Evolutionary conservation across 2,329 filamentous ascomycete species (phyloP), one percentile per base, ranked within the genome.

Genomic region (Didymella pomorum): DNA sequence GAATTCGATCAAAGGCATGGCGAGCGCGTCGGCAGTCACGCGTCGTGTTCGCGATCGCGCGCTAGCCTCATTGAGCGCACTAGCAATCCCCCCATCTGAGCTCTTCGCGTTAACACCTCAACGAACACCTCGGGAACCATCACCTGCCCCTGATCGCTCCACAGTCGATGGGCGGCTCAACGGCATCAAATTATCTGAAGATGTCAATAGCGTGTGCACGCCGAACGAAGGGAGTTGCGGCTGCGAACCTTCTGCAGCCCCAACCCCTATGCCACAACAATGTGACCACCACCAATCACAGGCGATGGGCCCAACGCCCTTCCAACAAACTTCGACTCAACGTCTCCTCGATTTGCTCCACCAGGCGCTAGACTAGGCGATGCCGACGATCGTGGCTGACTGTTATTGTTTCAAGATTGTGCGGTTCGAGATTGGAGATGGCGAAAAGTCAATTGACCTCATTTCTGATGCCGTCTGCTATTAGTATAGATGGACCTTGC

Each of bases 231-330:
- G 31, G 29, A 50, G n/a, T 20, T 25, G 31, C 31, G 31, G n/a
- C n/a, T 37, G n/a, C 35, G 9, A 37, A 37, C 35, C 25, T 56
- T 29, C 8, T 12, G 14, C 8, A 35, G 16, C 16, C 31, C 14
- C 31, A 35, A 16, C 31, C 31, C 16, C 14, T n/a, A 35, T 35
- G 31, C 31, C 31, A 35, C 16, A n/a, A n/a, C 16, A 35, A 35
- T 7, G 31, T n/a, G n/a, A n/a, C 31, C 16, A n/a, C 14, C 47
- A 26, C 53, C 53, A 56, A 56, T 56, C 29, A 46, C 31, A 33
- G 25, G 25, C 11, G 12, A 10, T 25, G 28, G 46, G 20, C 21
- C 20, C 12, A 20, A 20, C 18, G 35, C 18, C 18, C 18, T 39
- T n/a, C 16, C 31, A 35, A 35, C 16, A 35, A 35, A 35, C 14